A percentile compares a stretch with the other conserved stretches of the same genome.
Evolutionary conservation across 2,329 filamentous ascomycete species (phyloP).

Genomic region (Alternaria sp.): DNA sequence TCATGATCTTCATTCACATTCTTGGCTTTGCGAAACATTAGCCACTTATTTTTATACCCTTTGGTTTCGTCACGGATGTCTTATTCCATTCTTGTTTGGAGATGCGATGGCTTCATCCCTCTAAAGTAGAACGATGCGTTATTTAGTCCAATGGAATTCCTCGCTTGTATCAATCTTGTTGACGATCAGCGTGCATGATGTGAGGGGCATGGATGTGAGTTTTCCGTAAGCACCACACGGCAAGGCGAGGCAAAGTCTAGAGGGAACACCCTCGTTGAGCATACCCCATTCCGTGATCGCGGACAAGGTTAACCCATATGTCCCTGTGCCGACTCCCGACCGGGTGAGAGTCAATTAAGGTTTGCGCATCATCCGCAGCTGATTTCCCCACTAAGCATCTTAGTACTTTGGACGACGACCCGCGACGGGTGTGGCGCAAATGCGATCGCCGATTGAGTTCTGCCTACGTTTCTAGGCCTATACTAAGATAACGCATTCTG

Average conservation of each 20-base stretch:
- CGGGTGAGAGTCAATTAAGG: not conserved
- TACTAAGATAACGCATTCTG: not conserved
- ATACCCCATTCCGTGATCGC: not conserved
- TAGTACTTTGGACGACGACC: not conserved
- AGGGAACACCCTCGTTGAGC: not conserved
- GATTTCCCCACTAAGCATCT: not conserved
- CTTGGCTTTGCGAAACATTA: not conserved
- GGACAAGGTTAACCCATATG: not conserved
- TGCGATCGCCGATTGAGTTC: not conserved
- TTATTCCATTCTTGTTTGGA: not conserved
- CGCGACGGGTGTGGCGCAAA: not conserved
- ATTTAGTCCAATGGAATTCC: not conserved
- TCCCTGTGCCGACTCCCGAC: not conserved
- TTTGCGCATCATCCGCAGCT: not conserved
- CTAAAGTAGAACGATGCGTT: not conserved
- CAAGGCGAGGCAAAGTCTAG: not conserved
- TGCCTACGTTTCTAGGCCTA: not conserved
- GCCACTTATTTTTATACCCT: constrained; percentile 8
- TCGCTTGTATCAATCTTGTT: not conserved
- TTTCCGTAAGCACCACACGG: not conserved
- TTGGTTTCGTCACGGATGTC: not conserved
- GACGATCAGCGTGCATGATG: not conserved
- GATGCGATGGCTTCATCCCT: not conserved
- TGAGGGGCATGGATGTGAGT: not conserved
- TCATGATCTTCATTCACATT: not conserved